Evolutionary conservation across 441 rosid species (phyloP), one percentile per base, ranked within the genome.

Genomic region (Lagerstroemia fauriei): DNA sequence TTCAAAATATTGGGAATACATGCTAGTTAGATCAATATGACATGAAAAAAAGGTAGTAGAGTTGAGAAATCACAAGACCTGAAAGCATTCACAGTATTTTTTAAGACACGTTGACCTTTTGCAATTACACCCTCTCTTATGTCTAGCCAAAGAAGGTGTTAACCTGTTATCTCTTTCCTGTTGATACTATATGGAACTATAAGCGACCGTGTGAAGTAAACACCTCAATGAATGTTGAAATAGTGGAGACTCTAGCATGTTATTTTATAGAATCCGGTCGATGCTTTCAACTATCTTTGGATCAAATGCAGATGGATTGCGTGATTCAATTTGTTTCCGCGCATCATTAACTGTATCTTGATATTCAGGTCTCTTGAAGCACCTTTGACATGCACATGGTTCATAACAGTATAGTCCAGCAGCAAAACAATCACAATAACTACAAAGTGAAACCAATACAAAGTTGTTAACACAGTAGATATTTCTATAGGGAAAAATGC

Each of bases 21-120:
- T 59, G 34, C 78, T 34, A 51, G 72, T 72, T 57, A 78, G 46
- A 44, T 78, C 47, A 68, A 65, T 83, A 48, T 79, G 50, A 78
- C 68, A 31, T 34, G 53, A 20, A 41, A 50, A 46, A 18, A 32
- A 27, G 32, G 48, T 68, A 57, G 16, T 75, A 13, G 75, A 70
- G 24, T 24, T 16, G 51, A 70, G 50, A 34, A 70, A 72, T 17
- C 25, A 77, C 32, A 27, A 47, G 18, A 93, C 95, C 94, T 92
- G 93, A 86, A 85, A 93, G 87, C 95, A 93, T 92, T 92, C 96
- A 88, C 93, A 92, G 74, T 93, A 93, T 80, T 89, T 93, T 83
- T 93, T 91, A 66, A 86, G 85, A 79, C 95, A 93, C 91, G 83
- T 90, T 3, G 94, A 93, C 89, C 66, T 93, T 84, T 90, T 93